Percentiles rank a stretch among this genome's conserved stretches.
phyloP scores from a whole-genome alignment of 148 eudicot genomes.

The Vaccinium macrocarpon region DNA sequence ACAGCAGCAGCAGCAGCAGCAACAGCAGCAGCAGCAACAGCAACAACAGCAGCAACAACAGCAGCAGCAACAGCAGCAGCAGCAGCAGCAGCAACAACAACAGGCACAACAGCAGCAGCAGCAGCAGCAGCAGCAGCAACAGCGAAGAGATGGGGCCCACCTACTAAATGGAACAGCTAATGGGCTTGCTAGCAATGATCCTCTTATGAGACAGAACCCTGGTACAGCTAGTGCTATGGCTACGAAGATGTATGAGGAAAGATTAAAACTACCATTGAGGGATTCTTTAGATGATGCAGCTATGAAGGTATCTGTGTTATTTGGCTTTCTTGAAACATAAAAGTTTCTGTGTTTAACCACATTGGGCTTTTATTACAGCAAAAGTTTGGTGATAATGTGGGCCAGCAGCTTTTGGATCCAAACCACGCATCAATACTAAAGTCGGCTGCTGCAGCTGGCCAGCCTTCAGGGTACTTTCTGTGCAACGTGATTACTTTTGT shows the following conservation, averaged over 20 bases:
- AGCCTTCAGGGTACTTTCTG: slow-evolving; percentile 48
- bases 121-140: slow-evolving; percentile 54
- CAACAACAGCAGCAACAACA: slow-evolving; percentile 44
- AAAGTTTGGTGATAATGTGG: slow-evolving; percentile 56
- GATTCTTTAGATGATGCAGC: slow-evolving; percentile 57
- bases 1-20: slow-evolving; percentile 41
- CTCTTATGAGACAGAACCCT: slow-evolving; percentile 50
- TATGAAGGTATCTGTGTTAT: slow-evolving; percentile 39
- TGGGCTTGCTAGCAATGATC: slow-evolving; percentile 51
- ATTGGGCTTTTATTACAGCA: slow-evolving; percentile 50
- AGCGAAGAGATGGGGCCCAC: slow-evolving; percentile 55
- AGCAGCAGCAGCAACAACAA: slow-evolving; percentile 45
- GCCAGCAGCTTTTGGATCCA: slow-evolving; percentile 60
- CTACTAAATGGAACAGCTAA: slow-evolving; percentile 46
- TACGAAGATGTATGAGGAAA: slow-evolving; percentile 62
- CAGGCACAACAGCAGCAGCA: slow-evolving; percentile 43
- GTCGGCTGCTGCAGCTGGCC: slow-evolving; percentile 52
- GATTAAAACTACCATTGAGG: slow-evolving; percentile 51
- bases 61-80: slow-evolving; percentile 35
- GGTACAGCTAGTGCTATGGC: slow-evolving; percentile 59
- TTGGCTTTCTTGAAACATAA: background rate
- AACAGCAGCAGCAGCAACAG: slow-evolving; percentile 29
- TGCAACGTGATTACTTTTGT: background rate
- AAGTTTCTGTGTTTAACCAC: slow-evolving; percentile 25
- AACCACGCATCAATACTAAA: slow-evolving; percentile 49